A percentile compares a stretch with the other conserved stretches of the same genome.
Evolutionary conservation across 495 filamentous ascomycete genomes (phyloP).

Genomic region (Penicillium herquei): DNA sequence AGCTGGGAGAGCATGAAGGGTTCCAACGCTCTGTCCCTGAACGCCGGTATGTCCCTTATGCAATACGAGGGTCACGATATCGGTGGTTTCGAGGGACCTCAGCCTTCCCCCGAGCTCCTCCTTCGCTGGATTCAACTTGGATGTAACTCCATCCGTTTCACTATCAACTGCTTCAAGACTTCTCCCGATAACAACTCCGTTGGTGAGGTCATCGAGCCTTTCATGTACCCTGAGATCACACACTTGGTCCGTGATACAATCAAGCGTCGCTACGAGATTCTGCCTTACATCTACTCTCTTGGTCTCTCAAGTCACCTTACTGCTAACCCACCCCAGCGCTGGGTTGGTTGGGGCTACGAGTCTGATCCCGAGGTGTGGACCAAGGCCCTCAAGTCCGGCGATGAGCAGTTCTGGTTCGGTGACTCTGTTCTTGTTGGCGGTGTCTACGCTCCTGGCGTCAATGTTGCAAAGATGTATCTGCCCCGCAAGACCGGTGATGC

Average conservation of each 20-base stretch:
- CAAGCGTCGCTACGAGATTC: slow-evolving; percentile 64
- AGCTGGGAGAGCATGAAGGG: slow-evolving; percentile 69
- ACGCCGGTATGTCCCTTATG: slow-evolving; percentile 63
- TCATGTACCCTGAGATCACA: slow-evolving; percentile 66
- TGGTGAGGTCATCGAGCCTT: slow-evolving; percentile 70
- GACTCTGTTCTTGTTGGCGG: slow-evolving; percentile 63
- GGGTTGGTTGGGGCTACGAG: slow-evolving; percentile 69
- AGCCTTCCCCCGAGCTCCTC: slow-evolving; percentile 65
- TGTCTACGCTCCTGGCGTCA: slow-evolving; percentile 58
- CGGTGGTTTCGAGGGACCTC: slow-evolving; percentile 69
- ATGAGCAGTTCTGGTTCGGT: slow-evolving; percentile 70
- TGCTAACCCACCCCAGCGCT: slow-evolving; percentile 61
- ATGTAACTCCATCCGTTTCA: slow-evolving; percentile 64
- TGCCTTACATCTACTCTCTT: slow-evolving; percentile 66
- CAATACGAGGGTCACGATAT: slow-evolving; percentile 70
- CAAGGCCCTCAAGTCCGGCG: slow-evolving; percentile 51
- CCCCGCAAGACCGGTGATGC: slow-evolving; percentile 41
- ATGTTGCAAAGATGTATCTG: slow-evolving; percentile 56
- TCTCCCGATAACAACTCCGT: slow-evolving; percentile 55
- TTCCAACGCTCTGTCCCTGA: slow-evolving; percentile 62
- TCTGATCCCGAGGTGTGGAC: slow-evolving; percentile 62
- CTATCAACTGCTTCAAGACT: slow-evolving; percentile 76
- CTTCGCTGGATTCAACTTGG: slow-evolving; percentile 70
- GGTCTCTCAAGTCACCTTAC: slow-evolving; percentile 56
- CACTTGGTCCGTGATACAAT: slow-evolving; percentile 60